Evolutionary conservation across 805 yeast species (phyloP), one percentile per base, ranked within the genome.

Genomic region (Cyberlindnera maritima): DNA sequence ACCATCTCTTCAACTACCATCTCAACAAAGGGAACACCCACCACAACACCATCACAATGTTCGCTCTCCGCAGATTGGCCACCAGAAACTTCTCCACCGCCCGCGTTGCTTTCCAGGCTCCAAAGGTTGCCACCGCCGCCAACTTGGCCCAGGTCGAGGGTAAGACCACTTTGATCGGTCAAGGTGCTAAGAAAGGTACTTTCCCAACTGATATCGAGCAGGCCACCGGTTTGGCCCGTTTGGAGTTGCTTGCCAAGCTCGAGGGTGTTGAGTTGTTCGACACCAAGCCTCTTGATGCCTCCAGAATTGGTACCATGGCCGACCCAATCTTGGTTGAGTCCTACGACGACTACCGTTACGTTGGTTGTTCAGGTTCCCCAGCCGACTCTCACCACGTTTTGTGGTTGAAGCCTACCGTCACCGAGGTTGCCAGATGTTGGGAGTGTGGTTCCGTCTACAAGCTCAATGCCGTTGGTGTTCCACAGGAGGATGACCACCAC

Each of bases 181-280:
- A 86, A 46, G 98, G 97, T 80, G 96, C 96, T 56, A 70, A 75
- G 58, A 77, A 79, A 59, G 96, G 92, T 58, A 76, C 84, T 42
- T 84, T 94, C 65, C 97, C 98, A 68, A 82, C 96, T 51, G 96
- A 91, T 70, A 67, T 88, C 58, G 97, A 94, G 64, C 98, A 92
- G 76, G 90, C 97, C 62, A 94, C 99, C 43, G 99, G 99, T 86
- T 76, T 92, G 65, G 98, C 88, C 73, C 90, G 99, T 82, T 78
- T 91, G 59, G 99, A 94, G 79, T 69, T 87, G 60, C 80, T 94
- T 63, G 97, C 95, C 75, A 87, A 89, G 72, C 74, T 88, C 67
- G 96, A 91, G 71, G 99, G 99, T 80, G 79, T 92, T 58, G 97
- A 94, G 62, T 79, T 94, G 54, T 88, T 87, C 66, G 98, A 94